Conservation (phyloP, 192 early-diverging fungal genomes). For the Umbelopsis vinacea region DNA sequence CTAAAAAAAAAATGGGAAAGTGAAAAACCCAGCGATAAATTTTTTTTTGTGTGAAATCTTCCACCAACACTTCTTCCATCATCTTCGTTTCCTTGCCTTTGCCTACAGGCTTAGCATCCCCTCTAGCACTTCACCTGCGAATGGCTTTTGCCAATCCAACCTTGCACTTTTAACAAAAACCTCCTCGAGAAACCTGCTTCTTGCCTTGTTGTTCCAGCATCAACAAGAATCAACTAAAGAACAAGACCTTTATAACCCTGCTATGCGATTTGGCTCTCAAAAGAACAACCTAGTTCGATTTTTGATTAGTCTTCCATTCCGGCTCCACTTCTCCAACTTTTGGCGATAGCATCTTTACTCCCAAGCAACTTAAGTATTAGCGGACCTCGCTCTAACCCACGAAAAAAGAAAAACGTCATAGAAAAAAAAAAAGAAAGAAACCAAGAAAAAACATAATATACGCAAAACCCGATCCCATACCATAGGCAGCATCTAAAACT, state of each 20-base stretch:
- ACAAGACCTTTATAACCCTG: conserved; percentile 25
- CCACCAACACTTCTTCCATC: background rate
- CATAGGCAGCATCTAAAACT: background rate
- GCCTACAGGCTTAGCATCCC: background rate
- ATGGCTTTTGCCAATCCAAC: conserved; percentile 5
- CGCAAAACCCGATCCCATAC: background rate
- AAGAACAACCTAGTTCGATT: conserved; percentile 41
- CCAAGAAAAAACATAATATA: background rate
- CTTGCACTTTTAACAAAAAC: conserved; percentile 7
- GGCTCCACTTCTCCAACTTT: conserved; percentile 48
- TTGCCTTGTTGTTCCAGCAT: conserved; percentile 7
- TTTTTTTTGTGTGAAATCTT: background rate
- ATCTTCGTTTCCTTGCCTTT: background rate
- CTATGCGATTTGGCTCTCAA: conserved; percentile 41
- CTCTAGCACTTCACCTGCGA: conserved; percentile 3
- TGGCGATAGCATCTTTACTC: conserved; percentile 43
- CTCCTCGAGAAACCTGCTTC: background rate
- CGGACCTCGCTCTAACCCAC: conserved; percentile 9
- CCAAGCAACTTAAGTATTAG: conserved; percentile 23
- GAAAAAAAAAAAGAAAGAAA: conserved; percentile 6
- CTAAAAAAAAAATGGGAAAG: background rate
- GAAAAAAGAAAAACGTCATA: conserved; percentile 22
- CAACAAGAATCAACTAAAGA: conserved; percentile 3
- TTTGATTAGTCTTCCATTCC: conserved; percentile 45
- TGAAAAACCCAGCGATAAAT: background rate